Conservation (phyloP, 2,329 filamentous ascomycete species). For the Neopestalotiopsis clavispora region DNA sequence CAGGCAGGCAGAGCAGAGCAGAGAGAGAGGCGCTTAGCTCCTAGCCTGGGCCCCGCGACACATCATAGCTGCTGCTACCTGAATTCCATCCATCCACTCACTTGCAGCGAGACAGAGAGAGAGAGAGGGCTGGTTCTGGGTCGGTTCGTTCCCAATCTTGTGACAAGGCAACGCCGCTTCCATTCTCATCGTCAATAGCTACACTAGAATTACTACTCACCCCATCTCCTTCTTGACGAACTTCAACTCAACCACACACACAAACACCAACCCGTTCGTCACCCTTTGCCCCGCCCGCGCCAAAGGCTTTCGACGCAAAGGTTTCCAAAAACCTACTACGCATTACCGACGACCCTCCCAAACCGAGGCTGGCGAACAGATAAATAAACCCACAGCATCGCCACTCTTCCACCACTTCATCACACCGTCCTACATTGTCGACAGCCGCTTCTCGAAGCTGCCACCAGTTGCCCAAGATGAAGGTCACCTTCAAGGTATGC, state of each 20-base stretch:
- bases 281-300: too few species aligned
- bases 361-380: too few species aligned
- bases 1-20: not conserved
- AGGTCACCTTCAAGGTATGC: constrained; percentile 70
- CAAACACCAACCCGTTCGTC: not conserved
- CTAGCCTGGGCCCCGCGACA: constrained; percentile 22
- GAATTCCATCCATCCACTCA: constrained; percentile 21
- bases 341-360: too few species aligned
- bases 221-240: too few species aligned
- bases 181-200: not conserved
- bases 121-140: not conserved
- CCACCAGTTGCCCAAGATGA: constrained; percentile 54
- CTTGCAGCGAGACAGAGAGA: not conserved
- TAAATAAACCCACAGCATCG: too few species aligned
- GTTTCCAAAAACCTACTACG: too few species aligned
- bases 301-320: too few species aligned
- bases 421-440: not conserved
- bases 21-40: not conserved
- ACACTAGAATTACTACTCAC: not conserved
- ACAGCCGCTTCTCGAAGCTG: constrained; percentile 5
- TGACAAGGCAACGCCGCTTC: not conserved
- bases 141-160: not conserved
- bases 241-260: too few species aligned
- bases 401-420: constrained; percentile 3
- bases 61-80: constrained; percentile 31